Conservation (phyloP, 495 filamentous ascomycete species). For the Podospora comata region DNA sequence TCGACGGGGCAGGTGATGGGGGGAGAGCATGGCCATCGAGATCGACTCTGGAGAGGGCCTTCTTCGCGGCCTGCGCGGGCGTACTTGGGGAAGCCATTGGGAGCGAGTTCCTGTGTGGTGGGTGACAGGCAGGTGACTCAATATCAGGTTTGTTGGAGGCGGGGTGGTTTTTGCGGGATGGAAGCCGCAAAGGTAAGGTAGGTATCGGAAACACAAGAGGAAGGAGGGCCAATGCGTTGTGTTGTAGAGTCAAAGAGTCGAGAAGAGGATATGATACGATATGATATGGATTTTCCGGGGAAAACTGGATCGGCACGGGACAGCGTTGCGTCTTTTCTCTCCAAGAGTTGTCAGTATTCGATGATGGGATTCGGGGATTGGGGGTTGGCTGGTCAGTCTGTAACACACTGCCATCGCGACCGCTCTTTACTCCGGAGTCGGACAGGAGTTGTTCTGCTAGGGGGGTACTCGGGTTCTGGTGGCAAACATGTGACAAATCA, state of each 20-base stretch:
- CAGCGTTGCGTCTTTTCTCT: not conserved
- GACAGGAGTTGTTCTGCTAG: not conserved
- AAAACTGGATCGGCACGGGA: not conserved
- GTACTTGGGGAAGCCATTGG: slow-evolving; percentile 38
- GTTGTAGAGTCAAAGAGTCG: not conserved
- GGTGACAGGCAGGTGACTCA: slow-evolving; percentile 6
- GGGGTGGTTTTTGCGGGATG: not conserved
- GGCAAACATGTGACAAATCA: not conserved
- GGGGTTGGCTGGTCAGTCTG: not conserved
- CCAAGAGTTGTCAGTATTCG: not conserved
- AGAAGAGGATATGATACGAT: not conserved
- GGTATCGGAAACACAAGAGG: not conserved
- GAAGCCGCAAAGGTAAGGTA: not conserved
- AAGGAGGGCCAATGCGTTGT: not conserved
- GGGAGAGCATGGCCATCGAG: slow-evolving; percentile 87
- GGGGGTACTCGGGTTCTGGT: not conserved
- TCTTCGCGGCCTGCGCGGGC: slow-evolving; percentile 48
- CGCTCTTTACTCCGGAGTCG: slow-evolving; percentile 4
- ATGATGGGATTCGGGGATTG: slow-evolving; percentile 4
- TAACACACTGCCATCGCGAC: slow-evolving; percentile 6
- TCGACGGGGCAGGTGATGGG: slow-evolving; percentile 91
- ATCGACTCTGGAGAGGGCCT: slow-evolving; percentile 71
- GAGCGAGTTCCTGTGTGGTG: not conserved
- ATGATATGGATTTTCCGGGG: slow-evolving; percentile 2
- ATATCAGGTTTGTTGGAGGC: not conserved